Conservation (phyloP, 345 rosid species). For the Lagerstroemia speciosa region DNA sequence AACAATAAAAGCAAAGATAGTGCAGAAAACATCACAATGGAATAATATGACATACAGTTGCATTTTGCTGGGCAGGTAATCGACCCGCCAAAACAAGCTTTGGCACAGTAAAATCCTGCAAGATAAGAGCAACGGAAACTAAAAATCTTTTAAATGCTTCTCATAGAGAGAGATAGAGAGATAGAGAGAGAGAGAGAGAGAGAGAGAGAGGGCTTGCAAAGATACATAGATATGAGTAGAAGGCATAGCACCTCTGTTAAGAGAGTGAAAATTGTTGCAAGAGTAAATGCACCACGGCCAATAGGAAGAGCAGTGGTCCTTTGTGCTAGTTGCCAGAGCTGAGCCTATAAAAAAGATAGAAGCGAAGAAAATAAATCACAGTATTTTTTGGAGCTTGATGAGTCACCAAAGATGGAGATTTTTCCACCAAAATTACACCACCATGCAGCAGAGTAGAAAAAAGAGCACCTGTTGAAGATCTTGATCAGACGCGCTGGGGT, state of each 20-base stretch:
- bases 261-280: constrained; percentile 84
- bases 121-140: constrained; percentile 4
- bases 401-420: background rate
- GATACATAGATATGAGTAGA: background rate
- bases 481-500: constrained; percentile 78
- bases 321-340: constrained; percentile 94
- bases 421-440: background rate
- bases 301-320: constrained; percentile 94
- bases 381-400: background rate
- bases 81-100: constrained; percentile 98
- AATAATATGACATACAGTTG: constrained; percentile 62
- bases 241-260: constrained; percentile 57
- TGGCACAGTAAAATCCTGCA: constrained; percentile 89
- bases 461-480: constrained; percentile 83
- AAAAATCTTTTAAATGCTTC: background rate
- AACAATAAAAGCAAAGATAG: background rate
- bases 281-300: constrained; percentile 97
- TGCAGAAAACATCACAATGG: background rate
- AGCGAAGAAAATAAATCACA: constrained; percentile 3
- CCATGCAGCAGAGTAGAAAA: constrained; percentile 3
- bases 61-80: constrained; percentile 96
- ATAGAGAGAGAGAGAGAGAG: no score
- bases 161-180: no score
- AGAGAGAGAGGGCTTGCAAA: no score
- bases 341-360: constrained; percentile 46